These are phyloP conservation scores for Russula ochroleuca DNA, from an alignment of 768 basidiomycete species.

Conservation along the genomic window DNA sequence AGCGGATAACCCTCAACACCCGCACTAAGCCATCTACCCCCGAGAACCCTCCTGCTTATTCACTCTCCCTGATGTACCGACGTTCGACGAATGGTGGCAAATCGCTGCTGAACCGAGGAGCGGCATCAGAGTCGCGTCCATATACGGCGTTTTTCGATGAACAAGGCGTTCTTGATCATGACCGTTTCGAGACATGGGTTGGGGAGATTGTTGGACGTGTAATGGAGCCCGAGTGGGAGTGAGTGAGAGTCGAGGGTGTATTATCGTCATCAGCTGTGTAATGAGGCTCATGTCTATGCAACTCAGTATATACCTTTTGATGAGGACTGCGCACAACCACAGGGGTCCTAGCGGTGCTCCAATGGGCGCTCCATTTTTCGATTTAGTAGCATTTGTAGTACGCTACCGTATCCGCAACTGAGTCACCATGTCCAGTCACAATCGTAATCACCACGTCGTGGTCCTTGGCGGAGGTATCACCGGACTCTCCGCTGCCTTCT, in stretches of 20 bases:
- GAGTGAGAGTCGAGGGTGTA: slow-evolving; percentile 13
- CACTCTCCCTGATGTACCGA: slow-evolving; percentile 62
- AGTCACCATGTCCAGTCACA: neutral
- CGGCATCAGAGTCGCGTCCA: slow-evolving; percentile 49
- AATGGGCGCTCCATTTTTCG: neutral
- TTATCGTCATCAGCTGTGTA: slow-evolving; percentile 20
- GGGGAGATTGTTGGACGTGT: slow-evolving; percentile 63
- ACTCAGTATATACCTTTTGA: slow-evolving; percentile 11
- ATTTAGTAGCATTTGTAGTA: neutral
- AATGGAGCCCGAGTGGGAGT: slow-evolving; percentile 55
- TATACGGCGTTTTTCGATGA: slow-evolving; percentile 81
- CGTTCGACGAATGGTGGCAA: slow-evolving; percentile 84
- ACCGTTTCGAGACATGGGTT: slow-evolving; percentile 73
- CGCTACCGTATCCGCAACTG: neutral
- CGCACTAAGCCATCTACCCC: slow-evolving; percentile 54
- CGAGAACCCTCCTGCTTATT: slow-evolving; percentile 59
- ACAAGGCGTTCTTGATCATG: slow-evolving; percentile 72
- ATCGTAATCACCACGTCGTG: slow-evolving; percentile 42
- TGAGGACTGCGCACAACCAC: neutral
- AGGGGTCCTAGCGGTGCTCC: neutral
- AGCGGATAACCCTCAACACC: slow-evolving; percentile 77
- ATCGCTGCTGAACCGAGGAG: slow-evolving; percentile 69
- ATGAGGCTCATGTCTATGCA: slow-evolving; percentile 8
- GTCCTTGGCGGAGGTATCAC: slow-evolving; percentile 78
- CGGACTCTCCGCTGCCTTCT: slow-evolving; percentile 77